Evolutionary conservation across 169 alveolate species (phyloP).

Genomic region (Miamiensis avidus): DNA sequence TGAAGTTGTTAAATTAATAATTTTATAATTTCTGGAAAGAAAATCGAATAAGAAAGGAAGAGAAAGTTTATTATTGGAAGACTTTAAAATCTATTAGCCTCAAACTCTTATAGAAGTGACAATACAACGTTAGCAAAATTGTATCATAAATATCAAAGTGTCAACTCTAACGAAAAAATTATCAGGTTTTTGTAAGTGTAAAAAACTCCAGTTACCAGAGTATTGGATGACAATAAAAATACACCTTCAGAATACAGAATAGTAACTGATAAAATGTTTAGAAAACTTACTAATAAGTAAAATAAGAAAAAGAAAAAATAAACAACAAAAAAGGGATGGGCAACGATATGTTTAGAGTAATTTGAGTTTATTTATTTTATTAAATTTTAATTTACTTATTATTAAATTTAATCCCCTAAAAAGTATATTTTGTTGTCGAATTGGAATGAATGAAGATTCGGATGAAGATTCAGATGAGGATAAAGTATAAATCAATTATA

Average conservation of each 20-base stretch:
- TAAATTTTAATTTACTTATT: no score
- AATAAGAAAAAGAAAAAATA: not conserved
- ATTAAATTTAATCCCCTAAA: no score
- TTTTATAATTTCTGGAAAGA: not conserved
- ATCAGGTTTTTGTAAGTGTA: not conserved
- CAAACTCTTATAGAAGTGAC: not conserved
- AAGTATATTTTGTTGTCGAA: not conserved
- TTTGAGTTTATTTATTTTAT: no score
- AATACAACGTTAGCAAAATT: not conserved
- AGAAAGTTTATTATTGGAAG: not conserved
- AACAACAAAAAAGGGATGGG: not conserved
- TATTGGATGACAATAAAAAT: not conserved
- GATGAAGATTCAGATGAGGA: not conserved
- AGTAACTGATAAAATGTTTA: not conserved
- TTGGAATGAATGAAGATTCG: not conserved
- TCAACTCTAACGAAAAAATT: not conserved
- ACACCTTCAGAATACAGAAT: not conserved
- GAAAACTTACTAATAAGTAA: not conserved
- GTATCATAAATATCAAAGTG: no score
- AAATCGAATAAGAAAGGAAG: not conserved
- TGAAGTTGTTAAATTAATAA: no score
- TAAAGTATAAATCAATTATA: no score
- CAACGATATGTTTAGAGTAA: not conserved
- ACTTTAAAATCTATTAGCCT: not conserved
- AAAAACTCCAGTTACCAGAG: not conserved